A percentile compares a stretch with the other conserved stretches of the same genome.
phyloP scores from a whole-genome alignment of 768 basidiomycete species.

The Kwoniella pini region DNA sequence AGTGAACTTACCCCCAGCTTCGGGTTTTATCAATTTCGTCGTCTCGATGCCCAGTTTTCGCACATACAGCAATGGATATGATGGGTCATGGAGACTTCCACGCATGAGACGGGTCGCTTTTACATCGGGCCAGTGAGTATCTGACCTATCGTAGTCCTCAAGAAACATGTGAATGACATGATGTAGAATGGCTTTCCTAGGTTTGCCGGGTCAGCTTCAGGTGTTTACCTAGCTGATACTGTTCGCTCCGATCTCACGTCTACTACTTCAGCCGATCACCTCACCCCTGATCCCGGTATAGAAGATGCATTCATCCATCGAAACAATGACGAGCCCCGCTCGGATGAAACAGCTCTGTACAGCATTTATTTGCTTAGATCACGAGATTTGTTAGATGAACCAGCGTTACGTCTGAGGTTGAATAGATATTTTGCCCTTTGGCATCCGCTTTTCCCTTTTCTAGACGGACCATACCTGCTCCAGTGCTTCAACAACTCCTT shows the following conservation, averaged over 20 bases:
- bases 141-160: neutral
- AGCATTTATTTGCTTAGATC: conserved; percentile 8
- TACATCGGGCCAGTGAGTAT: conserved; percentile 30
- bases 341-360: conserved; percentile 10
- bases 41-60: too few species aligned
- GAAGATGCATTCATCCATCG: conserved; percentile 31
- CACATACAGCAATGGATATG: neutral
- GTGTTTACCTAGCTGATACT: conserved; percentile 33
- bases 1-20: too few species aligned
- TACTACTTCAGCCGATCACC: neutral
- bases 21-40: too few species aligned
- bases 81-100: conserved; percentile 3
- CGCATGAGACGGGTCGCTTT: conserved; percentile 27
- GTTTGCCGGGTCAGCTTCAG: conserved; percentile 35
- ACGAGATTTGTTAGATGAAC: conserved; percentile 4
- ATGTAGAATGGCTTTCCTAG: conserved; percentile 30
- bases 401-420: conserved; percentile 7
- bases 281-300: conserved; percentile 12
- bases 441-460: conserved; percentile 39
- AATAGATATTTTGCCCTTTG: conserved; percentile 28
- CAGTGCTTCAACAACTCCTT: conserved; percentile 25
- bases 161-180: neutral
- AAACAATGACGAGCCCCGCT: conserved; percentile 15
- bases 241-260: conserved; percentile 14
- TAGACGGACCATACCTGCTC: conserved; percentile 25